These are phyloP conservation scores for Euphorbia corollata DNA, from an alignment of 441 rosid genomes.

Conservation along the genomic window DNA sequence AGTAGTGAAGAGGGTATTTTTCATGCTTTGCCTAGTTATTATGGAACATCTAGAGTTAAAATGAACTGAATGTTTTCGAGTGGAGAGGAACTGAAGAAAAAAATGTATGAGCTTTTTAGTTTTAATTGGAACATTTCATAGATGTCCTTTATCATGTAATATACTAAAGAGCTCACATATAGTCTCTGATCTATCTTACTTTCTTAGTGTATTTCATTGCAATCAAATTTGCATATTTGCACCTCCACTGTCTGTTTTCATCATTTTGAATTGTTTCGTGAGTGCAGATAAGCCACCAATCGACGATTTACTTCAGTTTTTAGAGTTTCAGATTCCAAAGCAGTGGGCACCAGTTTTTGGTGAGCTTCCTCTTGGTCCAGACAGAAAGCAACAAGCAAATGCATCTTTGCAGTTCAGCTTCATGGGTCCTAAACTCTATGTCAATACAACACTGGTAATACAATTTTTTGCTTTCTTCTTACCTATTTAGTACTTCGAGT, in stretches of 20 bases:
- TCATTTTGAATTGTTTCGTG: slow-evolving; percentile 2
- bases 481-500: not conserved
- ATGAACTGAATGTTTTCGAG: not conserved
- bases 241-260: not conserved
- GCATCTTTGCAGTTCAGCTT: slow-evolving; percentile 81
- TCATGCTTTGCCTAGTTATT: not conserved
- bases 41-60: not conserved
- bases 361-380: slow-evolving; percentile 88
- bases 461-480: not conserved
- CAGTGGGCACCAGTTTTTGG: slow-evolving; percentile 97
- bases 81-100: not conserved
- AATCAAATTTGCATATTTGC: not conserved
- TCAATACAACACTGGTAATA: slow-evolving; percentile 69
- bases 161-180: not conserved
- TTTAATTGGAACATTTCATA: not conserved
- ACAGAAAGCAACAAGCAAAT: slow-evolving; percentile 56
- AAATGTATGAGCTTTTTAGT: not conserved
- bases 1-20: not conserved
- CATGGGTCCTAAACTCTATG: slow-evolving; percentile 87
- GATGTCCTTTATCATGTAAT: not conserved
- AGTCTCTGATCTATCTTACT: not conserved
- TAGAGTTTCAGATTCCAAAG: slow-evolving; percentile 93
- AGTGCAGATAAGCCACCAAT: slow-evolving; percentile 79
- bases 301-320: slow-evolving; percentile 78
- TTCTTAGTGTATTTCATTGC: not conserved